phyloP scores from a whole-genome alignment of 2,329 filamentous ascomycete genomes.

The Westerdykella aurantiaca region DNA sequence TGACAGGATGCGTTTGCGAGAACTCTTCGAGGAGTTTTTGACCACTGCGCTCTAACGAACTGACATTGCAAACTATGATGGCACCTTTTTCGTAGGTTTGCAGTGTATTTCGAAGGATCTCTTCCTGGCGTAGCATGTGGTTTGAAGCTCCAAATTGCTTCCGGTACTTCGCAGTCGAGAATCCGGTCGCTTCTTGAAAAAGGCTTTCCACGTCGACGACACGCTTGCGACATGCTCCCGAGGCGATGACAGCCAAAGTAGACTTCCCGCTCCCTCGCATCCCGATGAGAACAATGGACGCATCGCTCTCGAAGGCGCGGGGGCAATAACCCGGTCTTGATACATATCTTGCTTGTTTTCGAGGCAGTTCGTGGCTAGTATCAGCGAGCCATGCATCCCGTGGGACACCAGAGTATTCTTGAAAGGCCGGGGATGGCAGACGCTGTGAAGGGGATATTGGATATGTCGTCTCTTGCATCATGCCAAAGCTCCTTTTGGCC shows the following conservation, averaged over 20 bases:
- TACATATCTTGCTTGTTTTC: slow-evolving; percentile 1
- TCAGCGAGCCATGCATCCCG: too few relatives aligned
- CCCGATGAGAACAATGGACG: slow-evolving; percentile 67
- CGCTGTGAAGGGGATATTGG: too few relatives aligned
- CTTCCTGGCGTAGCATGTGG: slow-evolving; percentile 59
- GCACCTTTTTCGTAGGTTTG: slow-evolving; percentile 54
- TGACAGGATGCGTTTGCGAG: slow-evolving; percentile 60
- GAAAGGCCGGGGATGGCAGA: too few relatives aligned
- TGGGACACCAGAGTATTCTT: too few relatives aligned
- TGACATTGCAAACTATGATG: slow-evolving; percentile 66
- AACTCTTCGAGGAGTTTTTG: slow-evolving; percentile 58
- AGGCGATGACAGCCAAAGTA: slow-evolving; percentile 68
- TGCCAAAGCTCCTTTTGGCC: too few relatives aligned
- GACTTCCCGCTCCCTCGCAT: slow-evolving; percentile 71
- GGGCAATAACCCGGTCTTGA: slow-evolving; percentile 10
- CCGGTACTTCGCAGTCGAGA: slow-evolving; percentile 58
- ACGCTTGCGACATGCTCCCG: slow-evolving; percentile 61
- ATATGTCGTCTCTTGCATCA: too few relatives aligned
- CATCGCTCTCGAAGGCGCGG: slow-evolving; percentile 52
- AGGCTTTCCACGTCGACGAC: slow-evolving; percentile 63
- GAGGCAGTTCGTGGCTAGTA: slow-evolving; percentile 3
- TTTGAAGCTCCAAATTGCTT: slow-evolving; percentile 56
- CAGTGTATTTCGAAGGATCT: slow-evolving; percentile 57
- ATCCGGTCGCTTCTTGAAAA: slow-evolving; percentile 60
- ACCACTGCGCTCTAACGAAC: slow-evolving; percentile 60